Evolutionary conservation across 257 asterid species (phyloP).

Genomic region (Datura wrightii): DNA sequence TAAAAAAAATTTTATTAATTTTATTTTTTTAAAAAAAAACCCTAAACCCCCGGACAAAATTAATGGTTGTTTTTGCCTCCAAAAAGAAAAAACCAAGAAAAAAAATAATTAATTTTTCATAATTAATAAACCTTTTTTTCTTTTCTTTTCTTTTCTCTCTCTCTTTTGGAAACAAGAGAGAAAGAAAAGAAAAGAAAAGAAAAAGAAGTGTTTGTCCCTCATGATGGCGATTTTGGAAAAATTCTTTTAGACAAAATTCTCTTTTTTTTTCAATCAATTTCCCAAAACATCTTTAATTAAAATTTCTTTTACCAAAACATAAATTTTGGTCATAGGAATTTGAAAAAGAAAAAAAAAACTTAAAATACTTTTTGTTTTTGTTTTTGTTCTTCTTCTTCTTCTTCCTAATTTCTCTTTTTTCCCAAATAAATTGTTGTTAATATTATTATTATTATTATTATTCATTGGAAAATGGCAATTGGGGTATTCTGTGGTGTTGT

Average conservation of each 20-base stretch:
- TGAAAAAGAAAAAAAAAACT: not conserved
- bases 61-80: not conserved
- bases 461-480: constrained; percentile 18
- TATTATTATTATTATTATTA: too few relatives aligned
- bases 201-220: constrained; percentile 43
- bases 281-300: constrained; percentile 25
- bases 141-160: constrained; percentile 44
- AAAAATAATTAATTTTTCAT: not conserved
- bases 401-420: not conserved
- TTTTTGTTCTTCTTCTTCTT: not conserved
- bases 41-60: constrained; percentile 2
- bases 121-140: constrained; percentile 45
- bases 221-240: not conserved
- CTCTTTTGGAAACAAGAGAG: constrained; percentile 52
- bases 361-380: not conserved
- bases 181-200: constrained; percentile 42
- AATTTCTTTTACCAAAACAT: constrained; percentile 18
- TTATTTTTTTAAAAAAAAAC: not conserved
- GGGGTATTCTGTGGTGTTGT: constrained; percentile 27
- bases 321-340: constrained; percentile 5
- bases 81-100: constrained; percentile 36
- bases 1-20: too few relatives aligned
- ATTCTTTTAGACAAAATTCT: not conserved
- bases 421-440: not conserved
- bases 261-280: not conserved